Evolutionary conservation across 768 basidiomycete species (phyloP).

Genomic region (Tulasnella sp.): DNA sequence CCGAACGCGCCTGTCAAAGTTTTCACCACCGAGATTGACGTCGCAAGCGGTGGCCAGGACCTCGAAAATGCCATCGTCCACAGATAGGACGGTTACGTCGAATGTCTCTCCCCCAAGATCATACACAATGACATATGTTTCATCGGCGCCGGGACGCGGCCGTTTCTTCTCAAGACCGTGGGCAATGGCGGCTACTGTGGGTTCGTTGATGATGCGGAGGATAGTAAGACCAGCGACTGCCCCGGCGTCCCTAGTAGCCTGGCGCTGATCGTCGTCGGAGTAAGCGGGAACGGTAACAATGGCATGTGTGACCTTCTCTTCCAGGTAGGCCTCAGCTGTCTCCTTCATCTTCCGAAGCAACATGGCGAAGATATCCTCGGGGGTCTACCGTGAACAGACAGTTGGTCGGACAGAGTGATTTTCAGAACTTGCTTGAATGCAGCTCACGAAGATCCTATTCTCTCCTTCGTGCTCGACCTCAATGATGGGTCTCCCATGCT

Average conservation of each 20-base stretch:
- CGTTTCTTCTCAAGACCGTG: conserved; percentile 95
- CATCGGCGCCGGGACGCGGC: conserved; percentile 38
- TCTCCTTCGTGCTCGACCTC: conserved; percentile 38
- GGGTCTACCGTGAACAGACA: conserved; percentile 26
- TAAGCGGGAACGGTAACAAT: conserved; percentile 72
- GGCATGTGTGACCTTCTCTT: conserved; percentile 90
- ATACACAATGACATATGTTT: conserved; percentile 96
- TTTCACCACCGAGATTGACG: conserved; percentile 92
- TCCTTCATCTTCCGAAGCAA: conserved; percentile 81
- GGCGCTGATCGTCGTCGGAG: conserved; percentile 98
- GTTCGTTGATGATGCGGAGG: conserved; percentile 95
- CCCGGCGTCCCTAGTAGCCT: conserved; percentile 97
- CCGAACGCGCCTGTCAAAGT: conserved; percentile 34
- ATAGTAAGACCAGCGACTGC: conserved; percentile 88
- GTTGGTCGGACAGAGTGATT: neutral
- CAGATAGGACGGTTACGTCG: conserved; percentile 92
- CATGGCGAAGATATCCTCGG: conserved; percentile 60
- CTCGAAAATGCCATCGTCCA: conserved; percentile 96
- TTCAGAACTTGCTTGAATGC: neutral
- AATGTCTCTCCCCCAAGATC: conserved; percentile 98
- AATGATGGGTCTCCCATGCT: conserved; percentile 40
- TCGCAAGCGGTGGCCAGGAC: conserved; percentile 98
- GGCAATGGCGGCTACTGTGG: conserved; percentile 92
- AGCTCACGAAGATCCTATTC: conserved; percentile 34
- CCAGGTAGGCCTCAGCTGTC: conserved; percentile 95